Conservation (phyloP, 2,329 filamentous ascomycete genomes). For the Periconia digitata region DNA sequence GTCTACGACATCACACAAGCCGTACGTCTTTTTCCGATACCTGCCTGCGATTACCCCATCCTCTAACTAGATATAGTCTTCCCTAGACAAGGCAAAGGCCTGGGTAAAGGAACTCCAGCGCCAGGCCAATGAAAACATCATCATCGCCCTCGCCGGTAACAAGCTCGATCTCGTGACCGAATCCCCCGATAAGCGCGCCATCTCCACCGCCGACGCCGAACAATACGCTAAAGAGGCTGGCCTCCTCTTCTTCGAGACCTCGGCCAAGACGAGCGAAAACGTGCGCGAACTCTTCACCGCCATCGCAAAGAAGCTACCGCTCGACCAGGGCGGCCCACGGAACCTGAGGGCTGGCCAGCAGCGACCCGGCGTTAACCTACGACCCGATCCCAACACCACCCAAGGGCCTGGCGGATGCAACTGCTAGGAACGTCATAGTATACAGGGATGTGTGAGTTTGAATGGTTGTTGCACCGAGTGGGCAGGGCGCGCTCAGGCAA, state of each 20-base stretch:
- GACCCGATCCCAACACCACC: conserved; percentile 61
- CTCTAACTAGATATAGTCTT: conserved; percentile 63
- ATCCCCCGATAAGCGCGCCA: conserved; percentile 92
- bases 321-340: conserved; percentile 92
- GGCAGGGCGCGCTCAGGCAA: conserved; percentile 3
- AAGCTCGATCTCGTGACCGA: conserved; percentile 76
- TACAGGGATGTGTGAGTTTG: conserved; percentile 3
- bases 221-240: conserved; percentile 93
- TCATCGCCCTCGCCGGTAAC: conserved; percentile 76
- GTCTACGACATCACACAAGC: conserved; percentile 99
- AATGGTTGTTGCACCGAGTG: conserved; percentile 12
- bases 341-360: conserved; percentile 67
- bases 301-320: conserved; percentile 95
- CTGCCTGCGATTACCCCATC: conserved; percentile 9
- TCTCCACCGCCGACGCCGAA: conserved; percentile 85
- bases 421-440: conserved; percentile 53
- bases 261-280: conserved; percentile 95
- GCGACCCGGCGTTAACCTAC: conserved; percentile 67
- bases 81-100: conserved; percentile 96
- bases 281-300: conserved; percentile 94
- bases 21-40: conserved; percentile 57
- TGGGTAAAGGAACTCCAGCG: conserved; percentile 99
- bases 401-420: conserved; percentile 63
- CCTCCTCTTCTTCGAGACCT: conserved; percentile 97
- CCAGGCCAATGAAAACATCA: conserved; percentile 99